Base-by-base conservation (phyloP, 768 basidiomycete species). In the Mycena pura region DNA sequence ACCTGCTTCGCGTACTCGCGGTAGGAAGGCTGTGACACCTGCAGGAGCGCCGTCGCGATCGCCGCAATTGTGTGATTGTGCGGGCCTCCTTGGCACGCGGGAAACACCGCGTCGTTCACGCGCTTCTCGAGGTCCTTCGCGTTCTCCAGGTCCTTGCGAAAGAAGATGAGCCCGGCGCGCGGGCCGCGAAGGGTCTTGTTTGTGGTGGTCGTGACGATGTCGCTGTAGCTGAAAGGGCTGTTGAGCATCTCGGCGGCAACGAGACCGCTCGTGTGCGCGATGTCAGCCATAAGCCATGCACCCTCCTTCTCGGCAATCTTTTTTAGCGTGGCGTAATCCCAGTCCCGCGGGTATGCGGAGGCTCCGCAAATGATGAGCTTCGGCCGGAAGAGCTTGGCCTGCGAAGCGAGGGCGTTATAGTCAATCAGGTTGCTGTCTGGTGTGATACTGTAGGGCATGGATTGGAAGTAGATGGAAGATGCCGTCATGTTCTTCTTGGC, bases 401-500 rank as follows among this genome's bases (percentile, higher is more conserved):
- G 94, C 63, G 85, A 81, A 50, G 87, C 85, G 70, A 99, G 86
- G 25, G 77, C 82, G 32, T 78, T 80, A 77, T 98, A 99, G 81
- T 98, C 96, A 68, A 99, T 87, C 66, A 96, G 83, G 73, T 97
- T 90, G 55, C 90, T 92, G 41, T 86, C 78, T 46, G 91, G 89
- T 71, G 89, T 85, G 59, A 96, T 88, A 46, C 84, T 87, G 70
- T 99, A 99, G 44, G 97, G 96, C 73, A 97, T 83, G 34, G 97
- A 97, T 75, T 99, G 96, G 91, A 99, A 99, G 83, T 99, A 99
- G 80, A 99, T 98, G 19, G 97, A 99, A 22, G 96, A 99, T 32
- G 97, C 94, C 31, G 97, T 98, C 89, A 99, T 99, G 80, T 99
- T 99, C 84, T 98, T 97, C 82, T 99, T 99, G 60, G 95, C 93